Evolutionary conservation across 2,329 filamentous ascomycete genomes (phyloP), one percentile per base, ranked within the genome.

Genomic region (Colletotrichum tropicale): DNA sequence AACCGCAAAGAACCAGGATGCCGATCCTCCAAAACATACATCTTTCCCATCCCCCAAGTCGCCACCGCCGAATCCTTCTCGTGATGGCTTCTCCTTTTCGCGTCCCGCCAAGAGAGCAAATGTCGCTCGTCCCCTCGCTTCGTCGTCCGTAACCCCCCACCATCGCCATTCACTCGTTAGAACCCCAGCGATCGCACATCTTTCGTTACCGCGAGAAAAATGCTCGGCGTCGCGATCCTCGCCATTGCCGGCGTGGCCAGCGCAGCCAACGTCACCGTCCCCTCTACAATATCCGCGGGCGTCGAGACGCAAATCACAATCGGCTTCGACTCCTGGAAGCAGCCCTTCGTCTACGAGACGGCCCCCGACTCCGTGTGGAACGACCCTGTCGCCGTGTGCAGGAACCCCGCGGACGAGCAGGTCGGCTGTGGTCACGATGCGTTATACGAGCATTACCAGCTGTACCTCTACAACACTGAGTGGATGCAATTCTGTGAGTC

Each of bases 321-420:
- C 26, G 71, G 67, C 34, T 71, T 66, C 67, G 71, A 74, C 60
- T 26, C 26, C 2, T 65, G 60, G 61, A 74, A 74, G 61, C 66
- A 71, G 34, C 60, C 58, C 15, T 74, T 66, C 52, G 71, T 71
- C n/a, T 71, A 74, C 43, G 71, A 74, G 18, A 52, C 48, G 24
- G 12, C 66, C 13, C 48, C 70, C 2, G 21, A 21, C 5, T 32
- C 32, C 5, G 21, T 72, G 2, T 68, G 60, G 18, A 34, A 69
- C 15, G 70, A 73, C 18, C 16, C 13, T 3, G 30, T 21, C 12
- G 66, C 71, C 66, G 65, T 74, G 16, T 74, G 71, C 58, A 32
- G 71, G 8, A 74, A 74, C 43, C 71, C 66, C 1, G 28, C 24
- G 3, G 58, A 70, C 58, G 26, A 36, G 24, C 64, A 69, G 18